Conservation (phyloP, 2,329 filamentous ascomycete genomes). For the Aureobasidium lini region DNA sequence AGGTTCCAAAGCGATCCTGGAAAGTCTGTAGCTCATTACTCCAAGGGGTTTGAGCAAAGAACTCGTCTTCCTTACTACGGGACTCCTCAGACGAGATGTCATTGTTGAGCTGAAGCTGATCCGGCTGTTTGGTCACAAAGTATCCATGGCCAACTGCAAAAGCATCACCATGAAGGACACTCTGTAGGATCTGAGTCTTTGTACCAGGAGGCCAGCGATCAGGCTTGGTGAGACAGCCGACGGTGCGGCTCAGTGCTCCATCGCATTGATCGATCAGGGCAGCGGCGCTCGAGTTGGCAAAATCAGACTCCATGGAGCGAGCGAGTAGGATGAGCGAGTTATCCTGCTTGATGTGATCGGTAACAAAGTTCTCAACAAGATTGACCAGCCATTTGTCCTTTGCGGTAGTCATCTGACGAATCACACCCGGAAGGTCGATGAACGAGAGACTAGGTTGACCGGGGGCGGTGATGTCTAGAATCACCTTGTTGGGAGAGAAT, state of each 20-base stretch:
- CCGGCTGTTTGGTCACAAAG: conserved; percentile 63
- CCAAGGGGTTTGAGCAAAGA: conserved; percentile 47
- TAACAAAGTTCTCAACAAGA: conserved; percentile 64
- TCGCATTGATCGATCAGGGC: conserved; percentile 24
- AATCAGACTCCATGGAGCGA: conserved; percentile 69
- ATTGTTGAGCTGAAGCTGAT: conserved; percentile 42
- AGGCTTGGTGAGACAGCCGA: conserved; percentile 71
- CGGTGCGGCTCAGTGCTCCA: conserved; percentile 35
- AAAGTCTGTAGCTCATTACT: conserved; percentile 31
- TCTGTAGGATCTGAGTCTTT: conserved; percentile 27
- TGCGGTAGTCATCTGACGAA: conserved; percentile 56
- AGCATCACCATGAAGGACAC: conserved; percentile 47
- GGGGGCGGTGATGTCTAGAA: conserved; percentile 66
- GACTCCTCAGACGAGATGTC: conserved; percentile 41
- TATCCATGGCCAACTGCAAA: conserved; percentile 67
- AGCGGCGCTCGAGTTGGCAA: conserved; percentile 66
- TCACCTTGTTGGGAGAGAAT: conserved; percentile 76
- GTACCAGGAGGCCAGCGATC: conserved; percentile 56
- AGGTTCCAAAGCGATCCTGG: conserved; percentile 44
- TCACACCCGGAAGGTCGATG: conserved; percentile 78
- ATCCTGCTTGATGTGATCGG: conserved; percentile 59
- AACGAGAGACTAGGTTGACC: conserved; percentile 68
- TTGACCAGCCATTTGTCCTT: conserved; percentile 61
- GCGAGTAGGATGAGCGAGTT: conserved; percentile 72
- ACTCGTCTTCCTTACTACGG: conserved; percentile 40